Percentiles rank a stretch among this genome's conserved stretches.
phyloP scores from a whole-genome alignment of 1,139 yeast genomes.

The Blastobotrys aristatus region DNA sequence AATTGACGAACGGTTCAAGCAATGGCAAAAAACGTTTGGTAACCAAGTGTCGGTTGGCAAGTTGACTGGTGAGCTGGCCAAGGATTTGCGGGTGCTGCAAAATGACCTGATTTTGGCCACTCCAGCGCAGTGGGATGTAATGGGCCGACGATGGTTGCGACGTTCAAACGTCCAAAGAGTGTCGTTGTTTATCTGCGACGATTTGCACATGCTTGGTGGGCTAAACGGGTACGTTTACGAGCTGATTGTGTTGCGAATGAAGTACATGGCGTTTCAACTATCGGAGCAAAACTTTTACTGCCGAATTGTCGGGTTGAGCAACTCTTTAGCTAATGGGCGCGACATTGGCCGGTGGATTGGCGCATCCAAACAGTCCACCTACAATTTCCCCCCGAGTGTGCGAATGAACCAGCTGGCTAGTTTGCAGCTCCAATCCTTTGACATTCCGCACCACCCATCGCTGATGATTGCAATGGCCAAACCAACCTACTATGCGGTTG shows the following conservation, averaged over 20 bases:
- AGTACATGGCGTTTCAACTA: slow-evolving; percentile 58
- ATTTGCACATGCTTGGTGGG: slow-evolving; percentile 64
- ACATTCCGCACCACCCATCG: slow-evolving; percentile 46
- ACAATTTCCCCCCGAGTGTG: slow-evolving; percentile 64
- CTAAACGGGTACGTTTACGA: slow-evolving; percentile 61
- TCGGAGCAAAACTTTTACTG: slow-evolving; percentile 22
- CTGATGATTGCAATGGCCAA: slow-evolving; percentile 48
- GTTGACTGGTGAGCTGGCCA: slow-evolving; percentile 56
- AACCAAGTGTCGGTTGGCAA: slow-evolving; percentile 40
- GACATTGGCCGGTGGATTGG: slow-evolving; percentile 90
- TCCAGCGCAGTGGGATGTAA: slow-evolving; percentile 65
- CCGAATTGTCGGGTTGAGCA: slow-evolving; percentile 62
- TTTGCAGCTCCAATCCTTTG: slow-evolving; percentile 52
- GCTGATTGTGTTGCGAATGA: slow-evolving; percentile 60
- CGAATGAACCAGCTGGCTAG: slow-evolving; percentile 49
- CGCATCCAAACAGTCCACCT: slow-evolving; percentile 51
- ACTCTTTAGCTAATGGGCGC: slow-evolving; percentile 66
- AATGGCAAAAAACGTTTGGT: slow-evolving; percentile 52
- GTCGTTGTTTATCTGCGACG: slow-evolving; percentile 68
- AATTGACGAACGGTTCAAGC: slow-evolving; percentile 42
- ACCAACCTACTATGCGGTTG: slow-evolving; percentile 41
- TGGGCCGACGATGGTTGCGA: slow-evolving; percentile 79
- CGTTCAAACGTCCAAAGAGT: slow-evolving; percentile 54
- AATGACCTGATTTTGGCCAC: slow-evolving; percentile 73
- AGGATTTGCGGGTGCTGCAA: slow-evolving; percentile 53